A percentile compares a stretch with the other conserved stretches of the same genome.
These are phyloP conservation scores for Hibiscus trionum DNA, from an alignment of 345 rosid genomes.

Conservation along the genomic window DNA sequence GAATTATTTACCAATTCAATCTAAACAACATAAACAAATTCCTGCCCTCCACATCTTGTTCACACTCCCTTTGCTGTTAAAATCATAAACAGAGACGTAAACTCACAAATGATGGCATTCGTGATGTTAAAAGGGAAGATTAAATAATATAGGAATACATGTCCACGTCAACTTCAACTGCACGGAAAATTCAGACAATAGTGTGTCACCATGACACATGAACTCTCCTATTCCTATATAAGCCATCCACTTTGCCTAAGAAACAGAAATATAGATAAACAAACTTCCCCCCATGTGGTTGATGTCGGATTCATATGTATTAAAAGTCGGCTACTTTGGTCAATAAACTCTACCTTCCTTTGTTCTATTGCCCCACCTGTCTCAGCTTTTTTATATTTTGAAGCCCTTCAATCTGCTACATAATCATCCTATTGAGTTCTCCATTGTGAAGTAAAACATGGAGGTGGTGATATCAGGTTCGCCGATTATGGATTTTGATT, in stretches of 20 bases:
- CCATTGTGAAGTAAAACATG: constrained; percentile 19
- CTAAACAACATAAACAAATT: neutral
- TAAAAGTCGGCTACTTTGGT: constrained; percentile 20
- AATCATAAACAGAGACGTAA: neutral
- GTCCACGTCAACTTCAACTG: no score
- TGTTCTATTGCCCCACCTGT: neutral
- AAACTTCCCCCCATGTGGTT: neutral
- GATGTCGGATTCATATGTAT: constrained; percentile 3
- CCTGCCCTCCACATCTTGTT: neutral
- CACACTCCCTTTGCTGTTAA: neutral
- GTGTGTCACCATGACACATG: neutral
- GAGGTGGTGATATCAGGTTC: constrained; percentile 41
- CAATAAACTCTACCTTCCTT: constrained; percentile 32
- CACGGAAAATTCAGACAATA: neutral
- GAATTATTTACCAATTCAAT: neutral
- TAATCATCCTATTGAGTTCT: neutral
- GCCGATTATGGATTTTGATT: constrained; percentile 45
- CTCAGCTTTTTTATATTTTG: neutral
- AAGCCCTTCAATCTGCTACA: constrained; percentile 1
- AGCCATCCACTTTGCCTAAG: neutral
- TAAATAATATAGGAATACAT: no score
- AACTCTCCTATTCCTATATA: neutral
- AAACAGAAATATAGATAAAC: neutral
- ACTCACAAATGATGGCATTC: constrained; percentile 4
- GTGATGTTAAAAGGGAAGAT: no score